phyloP scores from a whole-genome alignment of 805 yeast species.

The Ogataea paradorogensis region DNA sequence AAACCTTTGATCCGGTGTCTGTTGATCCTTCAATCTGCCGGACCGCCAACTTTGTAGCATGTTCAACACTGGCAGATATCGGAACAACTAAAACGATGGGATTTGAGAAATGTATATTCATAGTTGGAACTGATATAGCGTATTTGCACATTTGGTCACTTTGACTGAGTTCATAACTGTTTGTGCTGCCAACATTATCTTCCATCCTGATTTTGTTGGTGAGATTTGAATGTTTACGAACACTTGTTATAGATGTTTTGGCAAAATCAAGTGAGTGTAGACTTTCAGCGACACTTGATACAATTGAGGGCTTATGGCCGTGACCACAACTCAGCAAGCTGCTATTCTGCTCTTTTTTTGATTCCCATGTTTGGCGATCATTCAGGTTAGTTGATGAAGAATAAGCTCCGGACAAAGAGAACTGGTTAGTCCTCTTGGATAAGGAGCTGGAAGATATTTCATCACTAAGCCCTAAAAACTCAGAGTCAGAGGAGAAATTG shows the following conservation, averaged over 20 bases:
- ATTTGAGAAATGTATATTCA: background rate
- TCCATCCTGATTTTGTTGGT: no score
- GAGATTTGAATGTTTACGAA: no score
- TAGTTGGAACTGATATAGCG: background rate
- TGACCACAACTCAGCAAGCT: no score
- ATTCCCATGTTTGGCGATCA: no score
- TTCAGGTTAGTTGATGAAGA: no score
- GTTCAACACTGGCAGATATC: background rate
- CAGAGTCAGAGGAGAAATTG: conserved; percentile 27
- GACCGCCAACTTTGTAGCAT: conserved; percentile 20
- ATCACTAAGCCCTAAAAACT: conserved; percentile 17
- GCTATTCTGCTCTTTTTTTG: no score
- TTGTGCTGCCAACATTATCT: no score
- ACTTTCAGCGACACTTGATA: no score
- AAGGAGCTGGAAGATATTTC: background rate
- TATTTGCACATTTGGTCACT: background rate
- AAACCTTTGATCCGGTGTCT: conserved; percentile 56
- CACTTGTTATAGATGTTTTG: no score
- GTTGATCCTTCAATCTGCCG: conserved; percentile 26
- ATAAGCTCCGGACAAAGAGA: no score
- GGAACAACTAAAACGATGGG: background rate
- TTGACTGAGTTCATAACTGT: background rate
- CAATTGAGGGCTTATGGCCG: no score
- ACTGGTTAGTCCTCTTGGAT: background rate
- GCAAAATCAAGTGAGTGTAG: no score